These are phyloP conservation scores for Larix kaempferi DNA, from an alignment of 75 land plant genomes.

Conservation along the genomic window DNA sequence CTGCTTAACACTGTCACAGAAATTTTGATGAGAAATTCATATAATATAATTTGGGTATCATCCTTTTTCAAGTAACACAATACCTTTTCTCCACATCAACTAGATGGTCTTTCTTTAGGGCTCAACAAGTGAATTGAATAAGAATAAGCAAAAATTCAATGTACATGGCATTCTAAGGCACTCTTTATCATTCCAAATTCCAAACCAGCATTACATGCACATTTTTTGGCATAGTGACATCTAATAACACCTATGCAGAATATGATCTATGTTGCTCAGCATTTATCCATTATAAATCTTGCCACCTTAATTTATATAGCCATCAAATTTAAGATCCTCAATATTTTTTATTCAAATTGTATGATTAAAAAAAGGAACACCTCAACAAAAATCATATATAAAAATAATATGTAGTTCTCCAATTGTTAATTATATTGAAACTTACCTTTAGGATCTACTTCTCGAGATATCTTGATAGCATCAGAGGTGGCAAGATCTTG, in stretches of 20 bases:
- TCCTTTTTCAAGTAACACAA: no score
- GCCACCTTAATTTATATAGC: background rate
- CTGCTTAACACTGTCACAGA: no score
- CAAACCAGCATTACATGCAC: no score
- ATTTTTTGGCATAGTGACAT: background rate
- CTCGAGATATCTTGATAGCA: constrained; percentile 96
- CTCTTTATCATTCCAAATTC: no score
- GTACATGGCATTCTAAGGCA: no score
- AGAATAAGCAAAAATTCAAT: no score
- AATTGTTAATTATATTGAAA: background rate
- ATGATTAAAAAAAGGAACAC: background rate
- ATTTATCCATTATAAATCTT: background rate
- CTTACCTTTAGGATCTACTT: constrained; percentile 91
- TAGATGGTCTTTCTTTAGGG: no score
- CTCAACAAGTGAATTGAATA: no score
- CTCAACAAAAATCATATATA: background rate
- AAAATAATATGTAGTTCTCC: background rate
- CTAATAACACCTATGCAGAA: background rate
- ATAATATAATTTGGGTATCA: no score
- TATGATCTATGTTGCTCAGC: background rate
- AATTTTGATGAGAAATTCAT: no score
- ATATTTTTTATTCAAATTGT: no score
- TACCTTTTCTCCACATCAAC: no score
- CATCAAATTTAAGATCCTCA: background rate
- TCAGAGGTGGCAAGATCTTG: constrained; percentile 99